These are phyloP conservation scores for Arthrinium puccinioides DNA, from an alignment of 2,329 filamentous ascomycete species.

Conservation along the genomic window DNA sequence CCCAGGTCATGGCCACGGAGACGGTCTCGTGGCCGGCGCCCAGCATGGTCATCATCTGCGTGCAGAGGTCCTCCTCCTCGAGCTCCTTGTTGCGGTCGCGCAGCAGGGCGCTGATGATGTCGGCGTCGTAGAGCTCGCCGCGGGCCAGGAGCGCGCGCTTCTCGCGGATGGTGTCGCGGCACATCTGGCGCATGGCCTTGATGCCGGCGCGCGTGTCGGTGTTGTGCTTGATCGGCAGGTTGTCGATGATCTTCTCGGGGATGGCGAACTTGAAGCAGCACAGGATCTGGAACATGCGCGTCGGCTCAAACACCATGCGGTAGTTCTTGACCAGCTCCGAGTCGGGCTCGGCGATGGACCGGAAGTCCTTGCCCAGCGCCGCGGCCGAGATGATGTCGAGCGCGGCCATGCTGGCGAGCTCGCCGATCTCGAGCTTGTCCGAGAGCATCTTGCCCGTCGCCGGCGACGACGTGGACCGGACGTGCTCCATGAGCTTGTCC, in stretches of 20 bases:
- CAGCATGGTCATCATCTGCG: slow-evolving; percentile 10
- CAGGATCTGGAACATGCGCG: slow-evolving; percentile 7
- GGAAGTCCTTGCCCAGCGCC: slow-evolving; percentile 8
- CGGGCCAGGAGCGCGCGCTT: slow-evolving; percentile 6
- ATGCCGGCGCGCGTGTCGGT: slow-evolving; percentile 1
- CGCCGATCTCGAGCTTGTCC: slow-evolving; percentile 6
- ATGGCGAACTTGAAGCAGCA: slow-evolving; percentile 6
- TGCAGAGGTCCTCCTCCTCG: slow-evolving; percentile 10
- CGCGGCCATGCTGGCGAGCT: slow-evolving; percentile 7
- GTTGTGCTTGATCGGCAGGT: slow-evolving; percentile 1
- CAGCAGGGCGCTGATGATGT: slow-evolving; percentile 6
- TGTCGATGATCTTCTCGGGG: slow-evolving; percentile 1
- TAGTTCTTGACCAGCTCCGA: slow-evolving; percentile 8
- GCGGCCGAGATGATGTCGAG: slow-evolving; percentile 9
- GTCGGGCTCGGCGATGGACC: slow-evolving; percentile 7
- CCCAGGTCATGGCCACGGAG: slow-evolving; percentile 10
- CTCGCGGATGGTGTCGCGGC: slow-evolving; percentile 1
- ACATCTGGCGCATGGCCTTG: slow-evolving; percentile 1
- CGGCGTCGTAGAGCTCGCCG: slow-evolving; percentile 5
- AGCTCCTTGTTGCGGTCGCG: slow-evolving; percentile 6
- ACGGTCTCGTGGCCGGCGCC: slow-evolving; percentile 12
- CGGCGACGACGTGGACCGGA: not conserved
- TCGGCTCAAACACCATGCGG: slow-evolving; percentile 8
- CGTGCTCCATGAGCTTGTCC: slow-evolving; percentile 6
- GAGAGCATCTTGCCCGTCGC: slow-evolving; percentile 3